A percentile compares a stretch with the other conserved stretches of the same genome.
Evolutionary conservation across 768 basidiomycete species (phyloP).

Genomic region (Hypholoma sublateritium): DNA sequence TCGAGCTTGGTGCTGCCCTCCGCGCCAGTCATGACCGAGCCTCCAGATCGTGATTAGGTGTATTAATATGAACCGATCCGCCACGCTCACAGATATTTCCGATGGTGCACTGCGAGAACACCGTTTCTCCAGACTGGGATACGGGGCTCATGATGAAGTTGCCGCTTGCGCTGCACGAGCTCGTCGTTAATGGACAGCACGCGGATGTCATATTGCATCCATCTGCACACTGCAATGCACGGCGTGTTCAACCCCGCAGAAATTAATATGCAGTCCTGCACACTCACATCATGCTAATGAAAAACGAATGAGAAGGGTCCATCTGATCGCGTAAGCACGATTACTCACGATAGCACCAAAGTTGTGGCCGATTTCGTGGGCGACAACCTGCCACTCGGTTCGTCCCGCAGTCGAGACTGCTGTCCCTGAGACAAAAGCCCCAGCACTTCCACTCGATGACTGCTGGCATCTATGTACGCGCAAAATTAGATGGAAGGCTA

Average conservation of each 20-base stretch:
- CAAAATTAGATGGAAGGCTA: not conserved
- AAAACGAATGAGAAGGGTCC: slow-evolving; percentile 12
- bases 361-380: slow-evolving; percentile 85
- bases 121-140: slow-evolving; percentile 58
- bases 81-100: slow-evolving; percentile 76
- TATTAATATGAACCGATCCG: not conserved
- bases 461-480: slow-evolving; percentile 51
- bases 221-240: slow-evolving; percentile 49
- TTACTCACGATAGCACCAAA: slow-evolving; percentile 82
- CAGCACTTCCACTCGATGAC: slow-evolving; percentile 41
- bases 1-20: slow-evolving; percentile 43
- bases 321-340: too few relatives aligned
- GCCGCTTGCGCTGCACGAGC: slow-evolving; percentile 61
- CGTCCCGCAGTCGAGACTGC: slow-evolving; percentile 77
- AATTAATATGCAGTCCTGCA: slow-evolving; percentile 1
- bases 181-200: slow-evolving; percentile 71
- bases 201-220: slow-evolving; percentile 55
- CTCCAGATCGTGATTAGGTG: slow-evolving; percentile 28
- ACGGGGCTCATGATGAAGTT: slow-evolving; percentile 86
- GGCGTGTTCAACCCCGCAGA: not conserved
- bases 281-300: slow-evolving; percentile 55
- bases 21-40: slow-evolving; percentile 60
- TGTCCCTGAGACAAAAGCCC: slow-evolving; percentile 70
- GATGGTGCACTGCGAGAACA: slow-evolving; percentile 76
- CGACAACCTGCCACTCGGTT: slow-evolving; percentile 81